Conservation (phyloP, 257 asterid species). For the Petunia axillaris region DNA sequence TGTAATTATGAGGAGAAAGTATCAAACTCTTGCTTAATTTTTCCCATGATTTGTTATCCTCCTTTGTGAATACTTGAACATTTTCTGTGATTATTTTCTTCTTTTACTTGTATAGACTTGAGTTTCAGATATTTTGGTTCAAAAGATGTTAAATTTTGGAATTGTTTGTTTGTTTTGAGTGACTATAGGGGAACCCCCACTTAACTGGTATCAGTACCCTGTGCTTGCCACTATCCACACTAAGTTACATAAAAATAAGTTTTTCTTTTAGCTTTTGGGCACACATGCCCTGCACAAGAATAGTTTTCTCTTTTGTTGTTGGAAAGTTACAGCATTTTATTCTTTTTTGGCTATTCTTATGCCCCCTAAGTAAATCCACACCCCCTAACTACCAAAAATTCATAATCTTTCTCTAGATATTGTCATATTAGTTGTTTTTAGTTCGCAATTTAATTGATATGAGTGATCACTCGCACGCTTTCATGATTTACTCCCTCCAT, state of each 20-base stretch:
- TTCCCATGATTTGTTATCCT: not conserved
- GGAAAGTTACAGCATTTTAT: not conserved
- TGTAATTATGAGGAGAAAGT: not conserved
- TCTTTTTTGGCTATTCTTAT: not conserved
- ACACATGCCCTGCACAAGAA: not conserved
- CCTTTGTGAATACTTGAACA: not conserved
- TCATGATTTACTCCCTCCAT: not conserved
- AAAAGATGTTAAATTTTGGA: not conserved
- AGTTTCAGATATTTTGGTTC: not conserved
- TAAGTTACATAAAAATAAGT: not conserved
- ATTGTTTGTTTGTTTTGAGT: not conserved
- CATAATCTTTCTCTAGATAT: not conserved
- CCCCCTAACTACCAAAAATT: not conserved
- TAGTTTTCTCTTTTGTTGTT: not conserved
- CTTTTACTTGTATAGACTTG: not conserved
- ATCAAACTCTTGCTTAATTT: not conserved
- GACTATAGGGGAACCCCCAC: constrained; percentile 20
- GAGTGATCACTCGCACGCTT: constrained; percentile 19
- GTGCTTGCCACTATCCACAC: constrained; percentile 4
- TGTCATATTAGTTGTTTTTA: not conserved
- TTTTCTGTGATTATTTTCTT: constrained; percentile 16
- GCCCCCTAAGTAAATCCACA: not conserved
- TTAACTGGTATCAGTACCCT: constrained; percentile 19
- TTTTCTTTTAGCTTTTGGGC: not conserved
- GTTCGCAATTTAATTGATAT: not conserved